Base-by-base conservation (phyloP, 1,139 yeast genomes). In the Diutina ranongensis region DNA sequence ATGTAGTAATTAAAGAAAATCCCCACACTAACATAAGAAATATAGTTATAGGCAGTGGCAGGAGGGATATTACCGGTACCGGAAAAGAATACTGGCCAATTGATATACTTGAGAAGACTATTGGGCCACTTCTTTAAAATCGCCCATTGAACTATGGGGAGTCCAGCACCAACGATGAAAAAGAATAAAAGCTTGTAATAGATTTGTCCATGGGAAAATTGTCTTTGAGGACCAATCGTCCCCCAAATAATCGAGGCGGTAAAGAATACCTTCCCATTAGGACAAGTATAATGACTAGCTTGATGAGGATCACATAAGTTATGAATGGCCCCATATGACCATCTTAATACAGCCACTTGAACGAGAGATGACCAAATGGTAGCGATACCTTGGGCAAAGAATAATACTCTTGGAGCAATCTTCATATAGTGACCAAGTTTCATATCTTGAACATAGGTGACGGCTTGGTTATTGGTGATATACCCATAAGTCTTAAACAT, bases 161-260 rank as follows among this genome's bases (percentile, higher is more conserved):
- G 53, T 28, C 59, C 41, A 2, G 42, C 42, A 48, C 74, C 74
- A 52, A 68, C 55, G 45, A 69, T 50, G 55, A 68, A 68, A 63
- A 69, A 69, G 61, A 59, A 69, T 48, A 68, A 60, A 47, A 66
- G 59, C 4, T 62, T 62, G 53, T 67, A 59, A 74, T 75, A 58
- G 76, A 56, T 19, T 71, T 66, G 51, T 10, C 45, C 45, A 12
- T 15, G 33, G 33, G 40, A 33, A 33, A 74, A 74, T 45, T 67
- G 71, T 50, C 72, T 66, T 51, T 65, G 60, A 1, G 83, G 81
- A 1, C 83, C 84, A 52, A 79, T 72, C 9, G 75, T 74, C 47
- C 85, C 84, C 86, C 86, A 81, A 44, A 76, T 66, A 35, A 80
- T 71, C 3, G 80, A 71, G 8, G 85, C 78, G 45, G 68, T 67